Base-by-base conservation (phyloP, 148 eudicot species). In the Vaccinium corymbosum region DNA sequence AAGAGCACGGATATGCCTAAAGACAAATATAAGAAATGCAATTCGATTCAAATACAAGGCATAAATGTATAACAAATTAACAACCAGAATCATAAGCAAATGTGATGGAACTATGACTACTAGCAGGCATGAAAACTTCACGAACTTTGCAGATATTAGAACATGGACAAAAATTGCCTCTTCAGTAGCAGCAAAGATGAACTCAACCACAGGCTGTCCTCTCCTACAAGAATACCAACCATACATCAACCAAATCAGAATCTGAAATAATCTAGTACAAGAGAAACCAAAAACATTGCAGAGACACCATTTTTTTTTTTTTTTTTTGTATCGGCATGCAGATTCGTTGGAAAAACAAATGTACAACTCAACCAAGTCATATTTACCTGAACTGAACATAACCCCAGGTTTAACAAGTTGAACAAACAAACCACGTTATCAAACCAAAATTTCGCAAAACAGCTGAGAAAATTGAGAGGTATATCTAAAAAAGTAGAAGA, bases 151-250 rank as follows among this genome's bases (percentile, higher is more conserved):
- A 88, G 98, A 91, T 86, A 94, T 82, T 84, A 92, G 83, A 86
- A 87, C 97, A 71, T 96, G 99, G 87, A 93, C 98, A 84, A 91
- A 96, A 57, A 96, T 86, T 55, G 95, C 90, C 84, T 96, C 99
- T 88, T 96, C 99, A 16, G 91, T 92, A 72, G 99, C 98, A 77
- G 98, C 89, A 89, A 96, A 96, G 80, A 96, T 88, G 80, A 94
- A 94, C 89, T 94, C 98, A 85, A 92, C 87, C 81, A 94, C 91
- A 52, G 92, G 97, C 79, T 92, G 98, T 76, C 98, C 98, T 90
- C 89, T 94, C 98, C 98, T 96, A 87, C 88, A 92, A 83, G 83
- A 55, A 46, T 50, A 46, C 53, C 79, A 86, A 83, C 10, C 15
- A 82, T 14, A 51, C 78, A 77, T 27, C 19, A 78, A 71, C 7